Conservation (phyloP, 2,329 filamentous ascomycete genomes). For the Ampelomyces quisqualis region DNA sequence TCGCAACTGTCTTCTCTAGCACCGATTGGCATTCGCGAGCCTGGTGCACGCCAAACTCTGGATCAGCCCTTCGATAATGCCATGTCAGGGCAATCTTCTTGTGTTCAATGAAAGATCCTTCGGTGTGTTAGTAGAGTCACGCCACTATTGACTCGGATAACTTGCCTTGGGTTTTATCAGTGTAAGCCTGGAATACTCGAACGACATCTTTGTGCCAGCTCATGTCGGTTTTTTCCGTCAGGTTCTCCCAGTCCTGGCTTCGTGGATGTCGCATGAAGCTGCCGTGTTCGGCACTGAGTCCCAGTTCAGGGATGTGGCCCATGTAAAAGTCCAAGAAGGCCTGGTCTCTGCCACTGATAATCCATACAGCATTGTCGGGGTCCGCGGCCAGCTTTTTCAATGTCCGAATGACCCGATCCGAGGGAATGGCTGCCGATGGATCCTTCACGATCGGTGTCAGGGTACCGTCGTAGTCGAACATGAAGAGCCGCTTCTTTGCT, state of each 20-base stretch:
- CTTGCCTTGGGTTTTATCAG: constrained; percentile 78
- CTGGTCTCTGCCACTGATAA: constrained; percentile 93
- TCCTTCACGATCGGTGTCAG: constrained; percentile 92
- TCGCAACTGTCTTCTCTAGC: constrained; percentile 72
- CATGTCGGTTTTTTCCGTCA: constrained; percentile 86
- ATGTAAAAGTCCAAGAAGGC: constrained; percentile 87
- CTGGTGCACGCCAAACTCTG: constrained; percentile 78
- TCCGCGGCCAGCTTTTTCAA: constrained; percentile 79
- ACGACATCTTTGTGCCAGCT: constrained; percentile 86
- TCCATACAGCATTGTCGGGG: constrained; percentile 88
- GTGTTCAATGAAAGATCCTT: constrained; percentile 86
- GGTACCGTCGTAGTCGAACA: constrained; percentile 99
- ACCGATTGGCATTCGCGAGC: constrained; percentile 78
- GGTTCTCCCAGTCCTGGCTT: constrained; percentile 78
- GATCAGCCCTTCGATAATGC: constrained; percentile 93
- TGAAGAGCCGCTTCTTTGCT: constrained; percentile 80
- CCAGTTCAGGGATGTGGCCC: constrained; percentile 83
- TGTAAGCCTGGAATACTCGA: constrained; percentile 82
- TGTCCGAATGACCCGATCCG: constrained; percentile 76
- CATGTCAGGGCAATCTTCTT: constrained; percentile 94
- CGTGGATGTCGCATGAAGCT: constrained; percentile 88
- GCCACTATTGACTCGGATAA: constrained; percentile 3
- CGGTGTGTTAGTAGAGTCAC: constrained; percentile 13
- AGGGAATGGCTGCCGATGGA: constrained; percentile 84
- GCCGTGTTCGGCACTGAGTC: constrained; percentile 95